A percentile compares a stretch with the other conserved stretches of the same genome.
These are phyloP conservation scores for Arthrobotrys iridis DNA, from an alignment of 2,329 filamentous ascomycete species.

Conservation along the genomic window DNA sequence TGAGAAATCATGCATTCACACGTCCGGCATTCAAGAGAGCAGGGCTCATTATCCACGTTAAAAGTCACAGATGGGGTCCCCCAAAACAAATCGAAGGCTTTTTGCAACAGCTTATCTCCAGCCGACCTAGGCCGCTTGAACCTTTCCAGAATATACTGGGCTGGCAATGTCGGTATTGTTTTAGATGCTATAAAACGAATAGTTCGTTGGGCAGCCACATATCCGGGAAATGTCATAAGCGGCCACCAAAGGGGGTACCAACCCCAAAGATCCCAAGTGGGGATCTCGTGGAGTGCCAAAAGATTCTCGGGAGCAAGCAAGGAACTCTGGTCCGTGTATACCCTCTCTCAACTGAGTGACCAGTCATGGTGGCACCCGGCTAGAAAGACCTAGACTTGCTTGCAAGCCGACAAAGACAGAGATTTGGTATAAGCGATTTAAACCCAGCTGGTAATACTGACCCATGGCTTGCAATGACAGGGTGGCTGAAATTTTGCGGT, in stretches of 20 bases:
- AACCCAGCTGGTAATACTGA: background rate
- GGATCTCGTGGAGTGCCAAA: background rate
- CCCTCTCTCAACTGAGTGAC: background rate
- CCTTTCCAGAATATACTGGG: background rate
- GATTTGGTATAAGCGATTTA: no score
- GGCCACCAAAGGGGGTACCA: background rate
- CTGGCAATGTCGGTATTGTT: slow-evolving; percentile 4
- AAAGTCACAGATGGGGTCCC: background rate
- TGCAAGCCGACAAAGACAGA: background rate
- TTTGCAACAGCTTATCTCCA: background rate
- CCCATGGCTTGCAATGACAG: background rate
- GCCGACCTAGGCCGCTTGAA: background rate
- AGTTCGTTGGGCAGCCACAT: background rate
- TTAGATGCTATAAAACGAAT: background rate
- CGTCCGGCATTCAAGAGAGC: background rate
- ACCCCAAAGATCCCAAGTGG: background rate
- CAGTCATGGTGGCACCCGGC: background rate
- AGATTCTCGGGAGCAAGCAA: background rate
- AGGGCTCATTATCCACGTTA: background rate
- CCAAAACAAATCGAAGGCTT: background rate
- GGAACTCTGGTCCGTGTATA: background rate
- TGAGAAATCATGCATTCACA: background rate
- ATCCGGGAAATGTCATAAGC: background rate
- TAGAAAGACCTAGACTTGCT: background rate
- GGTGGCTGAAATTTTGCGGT: slow-evolving; percentile 10